Conservation (phyloP, 2,329 filamentous ascomycete species). For the Aaosphaeria pasadenensis region DNA sequence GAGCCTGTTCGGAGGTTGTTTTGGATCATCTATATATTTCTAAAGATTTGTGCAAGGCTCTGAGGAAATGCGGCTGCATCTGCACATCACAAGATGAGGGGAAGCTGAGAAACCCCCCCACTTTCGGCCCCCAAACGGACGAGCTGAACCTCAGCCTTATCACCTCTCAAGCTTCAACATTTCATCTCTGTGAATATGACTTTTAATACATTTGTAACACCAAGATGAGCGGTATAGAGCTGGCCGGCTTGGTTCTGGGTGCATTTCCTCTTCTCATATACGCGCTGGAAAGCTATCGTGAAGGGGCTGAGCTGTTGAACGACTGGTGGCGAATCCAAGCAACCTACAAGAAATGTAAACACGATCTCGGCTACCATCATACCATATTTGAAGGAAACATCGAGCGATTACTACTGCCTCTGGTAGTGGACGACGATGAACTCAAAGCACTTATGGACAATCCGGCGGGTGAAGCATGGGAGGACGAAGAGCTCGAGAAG, state of each 20-base stretch:
- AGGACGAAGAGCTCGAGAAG: constrained; percentile 11
- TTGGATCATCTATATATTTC: too few species aligned
- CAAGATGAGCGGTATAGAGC: constrained; percentile 27
- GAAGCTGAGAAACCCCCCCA: too few species aligned
- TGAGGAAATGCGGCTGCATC: too few species aligned
- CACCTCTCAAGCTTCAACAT: too few species aligned
- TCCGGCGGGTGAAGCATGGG: constrained; percentile 18
- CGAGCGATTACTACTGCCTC: constrained; percentile 21
- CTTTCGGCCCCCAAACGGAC: too few species aligned
- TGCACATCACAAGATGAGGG: too few species aligned
- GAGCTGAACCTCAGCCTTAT: too few species aligned
- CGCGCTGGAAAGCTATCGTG: constrained; percentile 13
- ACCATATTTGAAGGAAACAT: constrained; percentile 18
- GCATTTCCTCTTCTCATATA: constrained; percentile 26
- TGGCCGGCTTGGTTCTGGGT: constrained; percentile 27
- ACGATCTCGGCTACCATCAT: constrained; percentile 18
- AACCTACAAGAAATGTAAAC: constrained; percentile 19
- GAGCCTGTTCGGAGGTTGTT: too few species aligned
- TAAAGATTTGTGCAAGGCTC: too few species aligned
- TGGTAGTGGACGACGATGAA: constrained; percentile 19
- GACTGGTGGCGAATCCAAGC: constrained; percentile 23
- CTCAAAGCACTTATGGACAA: constrained; percentile 14
- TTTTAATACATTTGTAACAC: neutral
- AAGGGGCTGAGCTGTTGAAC: constrained; percentile 13
- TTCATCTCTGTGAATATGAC: too few species aligned